Percentiles rank a stretch among this genome's conserved stretches.
Evolutionary conservation across 2,329 filamentous ascomycete species (phyloP).

Genomic region (Fusarium globosum): DNA sequence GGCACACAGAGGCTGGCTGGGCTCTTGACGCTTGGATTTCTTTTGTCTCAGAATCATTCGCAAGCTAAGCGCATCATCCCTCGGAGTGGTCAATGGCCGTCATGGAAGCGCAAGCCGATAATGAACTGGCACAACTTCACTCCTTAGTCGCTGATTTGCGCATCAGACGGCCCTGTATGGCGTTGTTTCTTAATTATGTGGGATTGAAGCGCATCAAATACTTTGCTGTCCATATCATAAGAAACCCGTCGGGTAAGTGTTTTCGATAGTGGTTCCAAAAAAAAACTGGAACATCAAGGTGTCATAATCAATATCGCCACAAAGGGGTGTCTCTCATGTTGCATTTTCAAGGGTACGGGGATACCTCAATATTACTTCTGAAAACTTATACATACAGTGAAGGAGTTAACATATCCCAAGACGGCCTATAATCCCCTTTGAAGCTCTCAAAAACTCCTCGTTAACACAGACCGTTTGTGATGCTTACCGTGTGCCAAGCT

Average conservation of each 20-base stretch:
- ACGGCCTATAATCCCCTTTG: not conserved
- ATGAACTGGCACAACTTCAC: constrained; percentile 15
- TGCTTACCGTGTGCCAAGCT: constrained; percentile 30
- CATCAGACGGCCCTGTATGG: not conserved
- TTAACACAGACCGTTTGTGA: constrained; percentile 5
- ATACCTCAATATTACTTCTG: not conserved
- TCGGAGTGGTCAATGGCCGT: constrained; percentile 4
- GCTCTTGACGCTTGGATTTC: constrained; percentile 14
- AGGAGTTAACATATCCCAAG: not conserved
- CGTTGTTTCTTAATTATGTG: not conserved
- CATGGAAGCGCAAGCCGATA: constrained; percentile 12
- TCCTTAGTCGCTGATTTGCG: not conserved
- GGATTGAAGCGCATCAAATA: not conserved
- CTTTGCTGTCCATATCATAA: not conserved
- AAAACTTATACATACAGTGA: not conserved
- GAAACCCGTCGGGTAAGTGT: not conserved
- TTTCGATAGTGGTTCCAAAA: constrained; percentile 16
- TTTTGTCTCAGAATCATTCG: constrained; percentile 29
- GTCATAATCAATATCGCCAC: constrained; percentile 23
- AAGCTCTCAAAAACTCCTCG: not conserved
- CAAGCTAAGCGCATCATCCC: constrained; percentile 33
- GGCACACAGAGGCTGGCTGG: constrained; percentile 11
- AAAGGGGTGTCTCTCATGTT: constrained; percentile 7
- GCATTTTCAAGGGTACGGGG: not conserved
- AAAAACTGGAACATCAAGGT: constrained; percentile 28